These are phyloP conservation scores for Cyberlindnera saturnus DNA, from an alignment of 805 yeast genomes.

Conservation along the genomic window DNA sequence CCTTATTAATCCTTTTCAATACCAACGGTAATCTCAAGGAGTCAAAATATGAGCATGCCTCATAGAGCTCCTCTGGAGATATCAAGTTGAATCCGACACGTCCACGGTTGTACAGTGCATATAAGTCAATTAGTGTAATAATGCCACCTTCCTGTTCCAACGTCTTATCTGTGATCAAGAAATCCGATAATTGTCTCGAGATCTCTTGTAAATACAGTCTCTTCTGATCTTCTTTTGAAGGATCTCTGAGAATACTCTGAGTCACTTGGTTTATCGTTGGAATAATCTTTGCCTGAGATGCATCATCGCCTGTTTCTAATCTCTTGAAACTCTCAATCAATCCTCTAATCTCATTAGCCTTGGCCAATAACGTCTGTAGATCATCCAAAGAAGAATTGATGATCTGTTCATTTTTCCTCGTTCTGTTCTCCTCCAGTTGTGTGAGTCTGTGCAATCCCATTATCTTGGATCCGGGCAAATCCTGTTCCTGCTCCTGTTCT, in stretches of 20 bases:
- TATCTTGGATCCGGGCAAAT: conserved; percentile 22
- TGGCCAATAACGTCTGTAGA: conserved; percentile 66
- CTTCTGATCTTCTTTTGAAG: conserved; percentile 26
- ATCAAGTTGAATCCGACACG: conserved; percentile 62
- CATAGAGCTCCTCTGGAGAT: conserved; percentile 60
- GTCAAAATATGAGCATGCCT: conserved; percentile 54
- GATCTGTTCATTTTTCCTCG: conserved; percentile 53
- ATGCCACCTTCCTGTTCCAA: conserved; percentile 50
- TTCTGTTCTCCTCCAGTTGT: conserved; percentile 44
- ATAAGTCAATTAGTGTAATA: conserved; percentile 56
- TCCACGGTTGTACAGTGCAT: conserved; percentile 57
- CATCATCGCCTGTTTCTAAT: conserved; percentile 23
- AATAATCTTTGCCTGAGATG: conserved; percentile 3
- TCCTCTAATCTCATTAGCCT: conserved; percentile 65
- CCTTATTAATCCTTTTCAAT: conserved; percentile 31
- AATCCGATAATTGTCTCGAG: conserved; percentile 76
- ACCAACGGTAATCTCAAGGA: conserved; percentile 51
- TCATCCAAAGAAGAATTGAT: conserved; percentile 70
- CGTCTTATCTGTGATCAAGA: conserved; percentile 40
- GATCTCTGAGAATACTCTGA: conserved; percentile 9
- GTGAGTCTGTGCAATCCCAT: conserved; percentile 74
- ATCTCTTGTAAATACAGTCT: conserved; percentile 55
- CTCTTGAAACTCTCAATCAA: conserved; percentile 37
- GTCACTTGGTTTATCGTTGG: conserved; percentile 15
- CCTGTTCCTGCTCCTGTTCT: background rate